A percentile compares a stretch with the other conserved stretches of the same genome.
Conservation (phyloP, 148 eudicot genomes). For the Arctostaphylos glauca region DNA sequence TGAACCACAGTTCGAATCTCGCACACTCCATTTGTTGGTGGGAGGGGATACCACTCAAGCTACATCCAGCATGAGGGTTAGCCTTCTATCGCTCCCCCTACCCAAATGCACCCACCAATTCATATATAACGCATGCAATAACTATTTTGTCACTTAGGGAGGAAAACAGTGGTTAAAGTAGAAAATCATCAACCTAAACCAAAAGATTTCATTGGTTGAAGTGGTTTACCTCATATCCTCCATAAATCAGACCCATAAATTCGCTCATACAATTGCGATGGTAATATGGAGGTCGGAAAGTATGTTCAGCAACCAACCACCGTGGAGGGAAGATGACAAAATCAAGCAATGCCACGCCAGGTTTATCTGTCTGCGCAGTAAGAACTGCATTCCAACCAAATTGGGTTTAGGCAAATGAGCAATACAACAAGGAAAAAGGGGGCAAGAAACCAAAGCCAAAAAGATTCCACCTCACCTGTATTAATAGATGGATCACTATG, state of each 20-base stretch:
- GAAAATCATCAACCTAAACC: background rate
- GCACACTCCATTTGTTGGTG: background rate
- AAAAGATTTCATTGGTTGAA: background rate
- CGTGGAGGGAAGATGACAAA: constrained; percentile 97
- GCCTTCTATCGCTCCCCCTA: background rate
- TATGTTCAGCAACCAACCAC: constrained; percentile 98
- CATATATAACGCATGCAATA: background rate
- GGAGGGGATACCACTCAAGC: background rate
- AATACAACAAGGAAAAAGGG: background rate
- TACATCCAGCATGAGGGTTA: background rate
- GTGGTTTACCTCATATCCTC: constrained; percentile 79
- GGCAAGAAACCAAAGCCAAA: background rate
- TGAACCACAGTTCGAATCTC: background rate
- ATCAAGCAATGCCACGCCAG: constrained; percentile 98
- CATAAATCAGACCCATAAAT: constrained; percentile 94
- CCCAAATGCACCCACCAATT: background rate
- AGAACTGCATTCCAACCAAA: constrained; percentile 50
- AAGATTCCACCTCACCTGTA: constrained; percentile 52
- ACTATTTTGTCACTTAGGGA: background rate
- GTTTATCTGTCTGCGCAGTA: constrained; percentile 93
- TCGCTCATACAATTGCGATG: constrained; percentile 99
- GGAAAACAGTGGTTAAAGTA: background rate
- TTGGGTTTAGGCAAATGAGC: background rate
- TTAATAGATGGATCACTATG: constrained; percentile 97
- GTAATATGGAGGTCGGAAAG: constrained; percentile 95